Percentiles rank a stretch among this genome's conserved stretches.
These are phyloP conservation scores for Alternaria rosae DNA, from an alignment of 2,329 filamentous ascomycete genomes.

Conservation along the genomic window DNA sequence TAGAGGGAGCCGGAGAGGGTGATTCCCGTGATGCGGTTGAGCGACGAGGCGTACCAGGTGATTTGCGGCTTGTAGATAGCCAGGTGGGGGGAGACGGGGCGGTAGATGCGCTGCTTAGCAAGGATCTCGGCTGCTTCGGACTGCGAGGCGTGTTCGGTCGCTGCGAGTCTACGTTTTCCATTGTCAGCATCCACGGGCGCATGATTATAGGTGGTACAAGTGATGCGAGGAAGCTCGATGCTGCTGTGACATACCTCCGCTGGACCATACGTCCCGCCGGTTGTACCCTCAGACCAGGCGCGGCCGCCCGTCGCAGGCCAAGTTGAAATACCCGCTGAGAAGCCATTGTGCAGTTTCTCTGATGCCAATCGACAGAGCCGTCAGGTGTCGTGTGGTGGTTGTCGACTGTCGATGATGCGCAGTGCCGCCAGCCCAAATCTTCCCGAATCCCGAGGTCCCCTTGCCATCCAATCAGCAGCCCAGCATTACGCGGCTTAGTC, in stretches of 20 bases:
- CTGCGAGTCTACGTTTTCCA: slow-evolving; percentile 51
- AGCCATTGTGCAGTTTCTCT: slow-evolving; percentile 43
- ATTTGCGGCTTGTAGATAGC: slow-evolving; percentile 85
- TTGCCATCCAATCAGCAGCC: slow-evolving; percentile 36
- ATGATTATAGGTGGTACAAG: neutral
- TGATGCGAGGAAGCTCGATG: slow-evolving; percentile 7
- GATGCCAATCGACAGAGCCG: slow-evolving; percentile 26
- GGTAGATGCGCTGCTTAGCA: slow-evolving; percentile 78
- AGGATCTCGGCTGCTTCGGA: slow-evolving; percentile 71
- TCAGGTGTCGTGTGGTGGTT: slow-evolving; percentile 36
- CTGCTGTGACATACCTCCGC: slow-evolving; percentile 54
- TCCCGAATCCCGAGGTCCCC: slow-evolving; percentile 37
- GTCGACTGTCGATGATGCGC: slow-evolving; percentile 26
- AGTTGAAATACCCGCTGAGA: slow-evolving; percentile 57
- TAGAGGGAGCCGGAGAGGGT: slow-evolving; percentile 77
- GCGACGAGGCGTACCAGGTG: slow-evolving; percentile 78
- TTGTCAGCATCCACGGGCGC: slow-evolving; percentile 17
- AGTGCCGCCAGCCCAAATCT: slow-evolving; percentile 23
- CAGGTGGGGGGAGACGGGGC: slow-evolving; percentile 86
- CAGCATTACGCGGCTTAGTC: slow-evolving; percentile 34
- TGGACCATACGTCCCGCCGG: slow-evolving; percentile 53
- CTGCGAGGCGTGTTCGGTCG: slow-evolving; percentile 65
- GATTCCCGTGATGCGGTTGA: slow-evolving; percentile 86
- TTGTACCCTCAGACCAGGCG: slow-evolving; percentile 53
- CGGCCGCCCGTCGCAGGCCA: slow-evolving; percentile 51